A percentile compares a stretch with the other conserved stretches of the same genome.
These are phyloP conservation scores for Mucor irregularis DNA, from an alignment of 371 early-diverging fungal genomes.

Conservation along the genomic window DNA sequence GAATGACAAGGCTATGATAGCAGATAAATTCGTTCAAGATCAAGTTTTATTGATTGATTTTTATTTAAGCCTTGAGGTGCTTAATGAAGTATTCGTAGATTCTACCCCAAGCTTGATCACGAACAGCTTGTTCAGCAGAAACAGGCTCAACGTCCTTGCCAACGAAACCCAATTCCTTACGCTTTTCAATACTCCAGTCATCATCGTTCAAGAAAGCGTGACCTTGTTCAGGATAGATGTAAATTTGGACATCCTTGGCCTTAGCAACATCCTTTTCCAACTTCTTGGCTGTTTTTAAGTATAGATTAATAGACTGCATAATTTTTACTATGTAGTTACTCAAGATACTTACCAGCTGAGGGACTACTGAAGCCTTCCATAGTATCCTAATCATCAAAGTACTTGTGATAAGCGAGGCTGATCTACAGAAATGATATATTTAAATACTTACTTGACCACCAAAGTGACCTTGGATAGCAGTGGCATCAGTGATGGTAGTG, in stretches of 20 bases:
- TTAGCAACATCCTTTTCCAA: slow-evolving; percentile 24
- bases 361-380: slow-evolving; percentile 48
- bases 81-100: slow-evolving; percentile 44
- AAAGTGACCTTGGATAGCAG: slow-evolving; percentile 58
- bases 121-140: slow-evolving; percentile 27
- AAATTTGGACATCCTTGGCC: slow-evolving; percentile 33
- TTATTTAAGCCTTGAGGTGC: slow-evolving; percentile 27
- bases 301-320: slow-evolving; percentile 1
- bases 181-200: slow-evolving; percentile 33
- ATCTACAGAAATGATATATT: background rate
- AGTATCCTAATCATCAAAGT: slow-evolving; percentile 23
- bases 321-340: background rate
- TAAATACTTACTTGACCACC: slow-evolving; percentile 32
- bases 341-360: slow-evolving; percentile 33
- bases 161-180: slow-evolving; percentile 45
- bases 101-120: slow-evolving; percentile 45
- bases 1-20: too few species aligned
- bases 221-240: slow-evolving; percentile 42
- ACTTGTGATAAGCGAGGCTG: background rate
- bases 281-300: slow-evolving; percentile 17
- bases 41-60: too few species aligned
- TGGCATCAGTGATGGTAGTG: slow-evolving; percentile 31
- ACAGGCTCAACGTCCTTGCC: slow-evolving; percentile 30
- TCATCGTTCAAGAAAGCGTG: slow-evolving; percentile 61
- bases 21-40: too few species aligned